Evolutionary conservation across 139 green algal genomes (phyloP).

Genomic region (Chlamydomonas eustigma): DNA sequence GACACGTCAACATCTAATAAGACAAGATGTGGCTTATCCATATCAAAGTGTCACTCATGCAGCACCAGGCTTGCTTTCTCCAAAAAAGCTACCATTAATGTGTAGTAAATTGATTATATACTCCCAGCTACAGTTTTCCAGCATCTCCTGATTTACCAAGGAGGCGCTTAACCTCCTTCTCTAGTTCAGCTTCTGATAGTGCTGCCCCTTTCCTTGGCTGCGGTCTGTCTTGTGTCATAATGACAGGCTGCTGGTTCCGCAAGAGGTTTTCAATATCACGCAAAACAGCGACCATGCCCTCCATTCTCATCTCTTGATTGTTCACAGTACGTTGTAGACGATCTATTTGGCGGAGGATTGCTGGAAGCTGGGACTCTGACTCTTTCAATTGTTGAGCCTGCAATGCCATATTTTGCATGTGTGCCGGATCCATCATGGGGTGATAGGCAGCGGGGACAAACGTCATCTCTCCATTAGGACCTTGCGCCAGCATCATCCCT

Average conservation of each 20-base stretch:
- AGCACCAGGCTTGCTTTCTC: no score
- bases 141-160: conserved; percentile 29
- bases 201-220: neutral
- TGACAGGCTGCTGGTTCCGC: conserved; percentile 48
- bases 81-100: no score
- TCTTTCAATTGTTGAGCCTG: conserved; percentile 33
- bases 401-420: conserved; percentile 14
- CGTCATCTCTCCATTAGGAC: neutral
- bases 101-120: no score
- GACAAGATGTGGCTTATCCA: no score
- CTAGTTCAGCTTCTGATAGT: conserved; percentile 39
- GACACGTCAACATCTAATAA: no score
- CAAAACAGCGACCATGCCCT: conserved; percentile 42
- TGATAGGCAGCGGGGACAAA: neutral
- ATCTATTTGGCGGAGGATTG: conserved; percentile 38
- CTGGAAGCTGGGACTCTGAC: conserved; percentile 36
- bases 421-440: conserved; percentile 3
- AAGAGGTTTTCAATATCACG: conserved; percentile 51
- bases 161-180: conserved; percentile 45
- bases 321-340: conserved; percentile 42
- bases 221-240: conserved; percentile 37
- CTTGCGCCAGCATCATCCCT: neutral
- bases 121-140: neutral
- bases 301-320: conserved; percentile 45
- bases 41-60: no score